A percentile compares a stretch with the other conserved stretches of the same genome.
phyloP scores from a whole-genome alignment of 1,284 basidiomycete genomes.

The Ceratobasidium theobromae region DNA sequence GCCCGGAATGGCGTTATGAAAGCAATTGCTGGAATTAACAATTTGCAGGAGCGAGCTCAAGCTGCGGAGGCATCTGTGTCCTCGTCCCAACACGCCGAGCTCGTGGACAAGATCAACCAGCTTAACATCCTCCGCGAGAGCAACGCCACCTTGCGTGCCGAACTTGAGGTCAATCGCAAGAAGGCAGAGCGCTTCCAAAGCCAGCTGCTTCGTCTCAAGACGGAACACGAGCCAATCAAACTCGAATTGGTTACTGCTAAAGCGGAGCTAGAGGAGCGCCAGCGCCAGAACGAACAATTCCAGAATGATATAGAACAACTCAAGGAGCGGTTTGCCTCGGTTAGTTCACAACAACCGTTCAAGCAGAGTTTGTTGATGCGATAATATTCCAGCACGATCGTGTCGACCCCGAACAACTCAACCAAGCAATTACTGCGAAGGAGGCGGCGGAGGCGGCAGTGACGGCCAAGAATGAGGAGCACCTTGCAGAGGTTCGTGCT shows the following conservation, averaged over 20 bases:
- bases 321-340: constrained; percentile 80
- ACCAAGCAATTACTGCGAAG: constrained; percentile 14
- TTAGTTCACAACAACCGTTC: constrained; percentile 55
- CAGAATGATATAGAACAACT: constrained; percentile 80
- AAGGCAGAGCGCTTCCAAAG: constrained; percentile 65
- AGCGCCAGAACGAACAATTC: constrained; percentile 67
- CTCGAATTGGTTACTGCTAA: constrained; percentile 67
- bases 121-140: constrained; percentile 86
- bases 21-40: neutral
- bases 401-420: constrained; percentile 65
- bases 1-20: constrained; percentile 19
- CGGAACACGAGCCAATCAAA: constrained; percentile 73
- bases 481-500: neutral
- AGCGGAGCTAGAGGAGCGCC: constrained; percentile 73
- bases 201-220: constrained; percentile 59
- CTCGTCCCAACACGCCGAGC: constrained; percentile 79
- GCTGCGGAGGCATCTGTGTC: constrained; percentile 65
- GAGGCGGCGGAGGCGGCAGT: constrained; percentile 16
- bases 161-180: constrained; percentile 67
- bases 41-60: constrained; percentile 69
- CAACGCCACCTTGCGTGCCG: constrained; percentile 79
- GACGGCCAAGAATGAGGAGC: neutral
- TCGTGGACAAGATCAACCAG: constrained; percentile 86
- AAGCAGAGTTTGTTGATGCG: neutral
- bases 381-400: constrained; percentile 68